Base-by-base conservation (phyloP, 441 rosid genomes). In the Metrosideros polymorpha region DNA sequence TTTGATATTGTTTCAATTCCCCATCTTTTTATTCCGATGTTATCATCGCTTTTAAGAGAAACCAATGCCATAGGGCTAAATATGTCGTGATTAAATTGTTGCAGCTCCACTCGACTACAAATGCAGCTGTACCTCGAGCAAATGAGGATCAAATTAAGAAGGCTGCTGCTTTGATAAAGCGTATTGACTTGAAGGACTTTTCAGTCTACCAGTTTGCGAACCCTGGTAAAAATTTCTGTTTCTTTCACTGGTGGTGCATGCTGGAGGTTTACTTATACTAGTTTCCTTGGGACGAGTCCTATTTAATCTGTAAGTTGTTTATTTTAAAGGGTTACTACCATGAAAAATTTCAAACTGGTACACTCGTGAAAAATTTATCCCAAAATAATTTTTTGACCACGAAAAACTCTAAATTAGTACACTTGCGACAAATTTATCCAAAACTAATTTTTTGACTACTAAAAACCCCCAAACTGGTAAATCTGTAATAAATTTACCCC, bases 161-260 rank as follows among this genome's bases (percentile, higher is more conserved):
- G 85, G 98, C 98, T 83, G 89, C 93, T 86, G 92, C 93, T 86
- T 89, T 97, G 87, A 92, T 97, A 85, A 96, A 95, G 85, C 96
- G 98, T 39, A 91, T 95, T 82, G 91, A 94, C 88, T 89, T 96
- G 92, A 93, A 89, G 88, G 93, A 92, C 87, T 90, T 91, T 82
- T 92, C 92, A 27, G 91, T 91, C 52, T 90, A 91, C 91, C 93
- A 89, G 87, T 91, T 91, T 89, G 90, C 93, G 82, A 95, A 93
- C 86, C 96, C 93, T 32, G 90, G 95, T 92, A 93, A 85, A 85
- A 53, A 83, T 84, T 51, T 45, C 32, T 18, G 25, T 83, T 82
- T 8, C 83, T 12, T 27, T 15, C 59, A n/a, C 77, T 84, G 71
- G 59, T 61, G 82, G 76, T 55, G 83, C 84, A n/a, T 59, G 85